Evolutionary conservation across 306 rosid species (phyloP).

Genomic region (Quercus dentata): DNA sequence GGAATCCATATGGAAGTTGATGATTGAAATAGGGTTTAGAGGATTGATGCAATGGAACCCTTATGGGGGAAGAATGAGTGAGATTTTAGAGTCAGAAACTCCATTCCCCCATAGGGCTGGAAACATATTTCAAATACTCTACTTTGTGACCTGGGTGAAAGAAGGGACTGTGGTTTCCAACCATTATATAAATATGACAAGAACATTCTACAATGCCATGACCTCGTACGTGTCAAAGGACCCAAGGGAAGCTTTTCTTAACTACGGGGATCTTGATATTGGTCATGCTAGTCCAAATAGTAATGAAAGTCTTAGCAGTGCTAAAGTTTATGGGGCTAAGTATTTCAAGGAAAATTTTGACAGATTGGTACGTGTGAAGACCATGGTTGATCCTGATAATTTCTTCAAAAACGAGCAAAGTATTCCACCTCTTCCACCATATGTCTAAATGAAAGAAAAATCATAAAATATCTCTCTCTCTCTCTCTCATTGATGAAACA

Average conservation of each 20-base stretch:
- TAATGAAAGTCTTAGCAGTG: slow-evolving; percentile 18
- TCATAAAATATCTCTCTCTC: too few species aligned
- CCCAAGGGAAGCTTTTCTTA: slow-evolving; percentile 56
- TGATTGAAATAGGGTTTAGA: background rate
- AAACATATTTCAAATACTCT: slow-evolving; percentile 45
- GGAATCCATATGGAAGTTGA: slow-evolving; percentile 24
- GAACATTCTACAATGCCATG: slow-evolving; percentile 44
- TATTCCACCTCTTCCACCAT: slow-evolving; percentile 33
- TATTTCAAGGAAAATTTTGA: slow-evolving; percentile 51
- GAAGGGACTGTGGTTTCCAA: slow-evolving; percentile 24
- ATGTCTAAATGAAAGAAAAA: too few species aligned
- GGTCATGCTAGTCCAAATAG: slow-evolving; percentile 23
- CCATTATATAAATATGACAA: slow-evolving; percentile 16
- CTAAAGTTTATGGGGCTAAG: slow-evolving; percentile 37
- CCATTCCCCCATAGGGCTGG: slow-evolving; percentile 68
- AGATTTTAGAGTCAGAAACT: slow-evolving; percentile 42
- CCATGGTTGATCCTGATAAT: slow-evolving; percentile 55
- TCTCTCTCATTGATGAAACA: too few species aligned
- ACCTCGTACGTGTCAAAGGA: slow-evolving; percentile 57
- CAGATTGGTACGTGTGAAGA: slow-evolving; percentile 55
- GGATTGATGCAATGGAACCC: slow-evolving; percentile 20
- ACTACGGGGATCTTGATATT: slow-evolving; percentile 61
- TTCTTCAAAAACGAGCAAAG: slow-evolving; percentile 70
- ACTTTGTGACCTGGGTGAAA: slow-evolving; percentile 41
- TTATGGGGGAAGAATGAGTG: slow-evolving; percentile 44